phyloP scores from a whole-genome alignment of 345 rosid species.

The Boechera stricta region DNA sequence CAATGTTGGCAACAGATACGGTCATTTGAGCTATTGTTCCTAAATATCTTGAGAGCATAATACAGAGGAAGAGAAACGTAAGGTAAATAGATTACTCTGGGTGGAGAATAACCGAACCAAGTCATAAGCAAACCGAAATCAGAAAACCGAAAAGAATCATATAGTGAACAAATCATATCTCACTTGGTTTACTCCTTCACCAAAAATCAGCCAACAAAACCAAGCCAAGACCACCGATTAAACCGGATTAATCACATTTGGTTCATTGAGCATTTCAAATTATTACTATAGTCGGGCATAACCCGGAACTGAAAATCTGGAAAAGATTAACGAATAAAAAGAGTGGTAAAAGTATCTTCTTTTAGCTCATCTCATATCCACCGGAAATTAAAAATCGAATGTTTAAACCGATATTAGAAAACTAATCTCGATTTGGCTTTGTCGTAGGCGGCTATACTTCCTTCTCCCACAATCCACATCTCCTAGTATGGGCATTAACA shows the following conservation, averaged over 20 bases:
- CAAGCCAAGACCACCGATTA: constrained; percentile 4
- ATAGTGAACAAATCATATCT: not conserved
- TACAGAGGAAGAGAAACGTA: not conserved
- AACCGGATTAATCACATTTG: constrained; percentile 16
- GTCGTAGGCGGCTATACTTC: constrained; percentile 22
- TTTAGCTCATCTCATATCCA: constrained; percentile 38
- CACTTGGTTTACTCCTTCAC: constrained; percentile 21
- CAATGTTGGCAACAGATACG: no score
- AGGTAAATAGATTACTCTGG: not conserved
- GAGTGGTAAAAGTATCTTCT: constrained; percentile 32
- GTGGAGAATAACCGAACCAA: constrained; percentile 2
- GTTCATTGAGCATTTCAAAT: constrained; percentile 24
- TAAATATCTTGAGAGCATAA: not conserved
- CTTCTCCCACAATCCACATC: constrained; percentile 28
- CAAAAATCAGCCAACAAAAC: constrained; percentile 13
- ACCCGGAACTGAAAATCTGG: constrained; percentile 29
- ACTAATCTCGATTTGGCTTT: constrained; percentile 31
- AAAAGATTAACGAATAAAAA: constrained; percentile 28
- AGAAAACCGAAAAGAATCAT: not conserved
- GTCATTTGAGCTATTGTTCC: no score
- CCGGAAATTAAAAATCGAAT: constrained; percentile 13
- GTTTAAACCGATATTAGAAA: constrained; percentile 16
- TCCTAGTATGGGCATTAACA: constrained; percentile 25
- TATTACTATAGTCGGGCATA: constrained; percentile 29
- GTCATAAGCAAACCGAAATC: not conserved